Conservation (phyloP, 495 filamentous ascomycete species). For the Trichoderma orchidacearum region DNA sequence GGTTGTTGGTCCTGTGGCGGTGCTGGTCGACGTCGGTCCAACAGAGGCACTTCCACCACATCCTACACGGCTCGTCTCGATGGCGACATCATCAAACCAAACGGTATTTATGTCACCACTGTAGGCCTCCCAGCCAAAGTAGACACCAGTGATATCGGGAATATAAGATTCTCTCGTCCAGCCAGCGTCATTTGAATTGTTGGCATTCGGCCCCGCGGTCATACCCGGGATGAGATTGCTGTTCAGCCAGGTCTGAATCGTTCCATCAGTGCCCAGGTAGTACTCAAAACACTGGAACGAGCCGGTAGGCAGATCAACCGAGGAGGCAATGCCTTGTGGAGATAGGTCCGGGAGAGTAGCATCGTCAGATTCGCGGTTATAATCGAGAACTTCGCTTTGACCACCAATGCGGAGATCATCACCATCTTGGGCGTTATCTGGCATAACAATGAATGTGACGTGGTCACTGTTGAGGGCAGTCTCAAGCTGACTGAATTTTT, state of each 20-base stretch:
- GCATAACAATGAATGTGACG: slow-evolving; percentile 49
- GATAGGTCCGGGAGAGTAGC: slow-evolving; percentile 46
- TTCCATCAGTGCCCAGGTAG: slow-evolving; percentile 39
- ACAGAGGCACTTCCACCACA: slow-evolving; percentile 13
- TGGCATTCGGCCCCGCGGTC: slow-evolving; percentile 23
- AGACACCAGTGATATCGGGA: slow-evolving; percentile 36
- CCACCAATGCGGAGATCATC: slow-evolving; percentile 45
- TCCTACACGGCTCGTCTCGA: slow-evolving; percentile 32
- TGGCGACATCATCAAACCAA: slow-evolving; percentile 41
- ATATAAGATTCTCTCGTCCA: slow-evolving; percentile 32
- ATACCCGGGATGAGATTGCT: slow-evolving; percentile 31
- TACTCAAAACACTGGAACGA: slow-evolving; percentile 45
- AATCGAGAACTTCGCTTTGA: slow-evolving; percentile 43
- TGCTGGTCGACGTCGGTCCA: background rate
- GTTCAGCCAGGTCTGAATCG: slow-evolving; percentile 44
- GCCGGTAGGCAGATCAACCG: slow-evolving; percentile 29
- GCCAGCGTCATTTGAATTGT: slow-evolving; percentile 35
- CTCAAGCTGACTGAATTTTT: slow-evolving; percentile 2
- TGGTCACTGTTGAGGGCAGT: slow-evolving; percentile 38
- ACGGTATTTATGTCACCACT: slow-evolving; percentile 43
- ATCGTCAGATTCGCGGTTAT: slow-evolving; percentile 46
- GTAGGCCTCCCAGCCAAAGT: slow-evolving; percentile 49
- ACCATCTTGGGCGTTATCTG: slow-evolving; percentile 35
- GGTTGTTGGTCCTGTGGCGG: background rate
- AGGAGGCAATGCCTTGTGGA: slow-evolving; percentile 38